Percentiles rank a stretch among this genome's conserved stretches.
phyloP scores from a whole-genome alignment of 345 rosid species.

The Lenwebbia sp. region DNA sequence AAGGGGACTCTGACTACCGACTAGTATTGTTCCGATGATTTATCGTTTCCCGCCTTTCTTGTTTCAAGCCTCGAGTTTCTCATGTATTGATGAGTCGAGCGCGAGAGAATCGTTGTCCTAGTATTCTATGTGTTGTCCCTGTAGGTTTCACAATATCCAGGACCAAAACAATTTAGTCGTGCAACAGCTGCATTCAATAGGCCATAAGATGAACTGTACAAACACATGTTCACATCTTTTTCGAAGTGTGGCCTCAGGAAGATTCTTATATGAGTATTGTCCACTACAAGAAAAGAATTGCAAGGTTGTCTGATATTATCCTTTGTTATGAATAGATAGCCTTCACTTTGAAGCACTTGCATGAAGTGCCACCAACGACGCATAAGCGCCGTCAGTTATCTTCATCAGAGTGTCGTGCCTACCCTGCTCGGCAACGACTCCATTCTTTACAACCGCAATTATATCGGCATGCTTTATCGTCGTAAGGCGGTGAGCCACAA shows the following conservation, averaged over 20 bases:
- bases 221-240: not conserved
- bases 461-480: slow-evolving; percentile 52
- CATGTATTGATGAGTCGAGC: not conserved
- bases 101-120: not conserved
- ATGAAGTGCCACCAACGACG: slow-evolving; percentile 51
- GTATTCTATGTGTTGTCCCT: not conserved
- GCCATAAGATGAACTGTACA: not conserved
- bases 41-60: not conserved
- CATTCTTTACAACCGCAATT: slow-evolving; percentile 61
- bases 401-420: slow-evolving; percentile 41
- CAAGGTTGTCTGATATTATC: not conserved
- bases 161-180: not conserved
- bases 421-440: slow-evolving; percentile 56
- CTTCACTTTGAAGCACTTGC: not conserved
- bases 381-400: slow-evolving; percentile 40
- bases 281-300: not conserved
- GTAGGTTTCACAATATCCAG: not conserved
- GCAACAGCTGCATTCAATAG: not conserved
- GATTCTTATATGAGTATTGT: not conserved
- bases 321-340: not conserved
- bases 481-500: slow-evolving; percentile 57
- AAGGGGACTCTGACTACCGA: not conserved
- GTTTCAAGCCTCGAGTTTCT: not conserved
- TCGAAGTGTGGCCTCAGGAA: not conserved
- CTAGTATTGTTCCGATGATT: not conserved